Evolutionary conservation across 1,139 yeast species (phyloP).

Genomic region (Zygoascus sp.): DNA sequence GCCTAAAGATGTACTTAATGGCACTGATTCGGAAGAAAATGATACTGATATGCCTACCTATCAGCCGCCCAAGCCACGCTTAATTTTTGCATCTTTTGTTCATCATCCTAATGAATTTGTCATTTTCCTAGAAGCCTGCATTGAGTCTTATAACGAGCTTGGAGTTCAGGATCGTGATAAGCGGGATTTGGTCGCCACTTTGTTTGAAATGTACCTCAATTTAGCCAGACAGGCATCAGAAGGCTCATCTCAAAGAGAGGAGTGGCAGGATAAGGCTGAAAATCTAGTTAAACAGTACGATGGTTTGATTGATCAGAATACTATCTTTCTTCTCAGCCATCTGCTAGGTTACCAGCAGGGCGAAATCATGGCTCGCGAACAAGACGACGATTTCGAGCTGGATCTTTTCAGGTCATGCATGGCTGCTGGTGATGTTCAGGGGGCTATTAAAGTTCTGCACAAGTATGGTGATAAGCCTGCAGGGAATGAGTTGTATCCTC

Average conservation of each 20-base stretch:
- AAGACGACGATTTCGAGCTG: slow-evolving; percentile 50
- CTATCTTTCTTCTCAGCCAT: slow-evolving; percentile 62
- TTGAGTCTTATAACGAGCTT: slow-evolving; percentile 67
- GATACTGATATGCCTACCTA: slow-evolving; percentile 56
- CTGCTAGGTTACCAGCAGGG: slow-evolving; percentile 35
- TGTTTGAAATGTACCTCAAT: slow-evolving; percentile 75
- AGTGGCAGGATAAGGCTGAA: slow-evolving; percentile 67
- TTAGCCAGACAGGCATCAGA: slow-evolving; percentile 46
- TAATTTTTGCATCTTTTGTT: slow-evolving; percentile 81
- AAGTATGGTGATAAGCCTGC: slow-evolving; percentile 47
- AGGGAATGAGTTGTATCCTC: slow-evolving; percentile 56
- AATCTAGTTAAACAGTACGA: slow-evolving; percentile 45
- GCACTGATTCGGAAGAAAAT: neutral
- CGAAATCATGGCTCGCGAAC: slow-evolving; percentile 24
- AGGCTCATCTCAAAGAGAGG: slow-evolving; percentile 35
- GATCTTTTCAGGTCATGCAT: slow-evolving; percentile 64
- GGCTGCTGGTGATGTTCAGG: slow-evolving; percentile 52
- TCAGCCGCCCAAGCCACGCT: slow-evolving; percentile 85
- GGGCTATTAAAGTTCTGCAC: slow-evolving; percentile 53
- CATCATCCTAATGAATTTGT: slow-evolving; percentile 85
- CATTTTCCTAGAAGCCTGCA: slow-evolving; percentile 88
- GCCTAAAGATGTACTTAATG: slow-evolving; percentile 7
- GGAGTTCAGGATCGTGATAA: slow-evolving; percentile 30
- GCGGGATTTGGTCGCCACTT: slow-evolving; percentile 66
- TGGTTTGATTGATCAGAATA: slow-evolving; percentile 49